These are phyloP conservation scores for Kuraishia capsulata DNA, from an alignment of 805 yeast species.

Conservation along the genomic window DNA sequence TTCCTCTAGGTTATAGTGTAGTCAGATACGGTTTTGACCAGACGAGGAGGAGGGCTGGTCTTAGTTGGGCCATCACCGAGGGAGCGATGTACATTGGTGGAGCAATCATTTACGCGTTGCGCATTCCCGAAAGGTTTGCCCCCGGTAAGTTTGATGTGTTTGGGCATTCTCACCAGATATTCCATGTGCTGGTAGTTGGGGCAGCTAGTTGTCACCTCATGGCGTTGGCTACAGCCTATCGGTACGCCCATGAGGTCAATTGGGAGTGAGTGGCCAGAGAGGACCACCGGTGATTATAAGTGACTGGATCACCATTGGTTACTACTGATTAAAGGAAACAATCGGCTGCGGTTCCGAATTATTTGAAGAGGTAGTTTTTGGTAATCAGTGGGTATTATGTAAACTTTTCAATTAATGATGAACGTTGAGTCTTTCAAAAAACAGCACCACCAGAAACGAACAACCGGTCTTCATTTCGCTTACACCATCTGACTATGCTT, in stretches of 20 bases:
- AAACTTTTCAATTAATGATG: background rate
- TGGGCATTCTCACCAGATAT: slow-evolving; percentile 83
- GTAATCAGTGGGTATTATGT: background rate
- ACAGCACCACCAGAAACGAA: slow-evolving; percentile 71
- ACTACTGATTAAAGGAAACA: too few relatives aligned
- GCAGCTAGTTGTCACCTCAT: slow-evolving; percentile 70
- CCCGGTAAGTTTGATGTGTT: slow-evolving; percentile 61
- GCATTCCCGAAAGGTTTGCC: slow-evolving; percentile 64
- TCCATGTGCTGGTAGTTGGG: slow-evolving; percentile 67
- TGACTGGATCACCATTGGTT: too few relatives aligned
- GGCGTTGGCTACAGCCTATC: slow-evolving; percentile 52
- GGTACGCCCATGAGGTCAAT: slow-evolving; percentile 28
- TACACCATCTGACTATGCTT: slow-evolving; percentile 67
- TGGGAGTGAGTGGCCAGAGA: too few relatives aligned
- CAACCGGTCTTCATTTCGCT: slow-evolving; percentile 56
- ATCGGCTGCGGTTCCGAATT: too few relatives aligned
- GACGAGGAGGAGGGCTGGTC: slow-evolving; percentile 41
- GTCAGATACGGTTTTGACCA: slow-evolving; percentile 36
- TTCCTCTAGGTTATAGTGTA: slow-evolving; percentile 58
- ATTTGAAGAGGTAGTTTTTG: too few relatives aligned
- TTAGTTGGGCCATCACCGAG: slow-evolving; percentile 58
- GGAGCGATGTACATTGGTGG: slow-evolving; percentile 73
- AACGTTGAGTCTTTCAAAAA: slow-evolving; percentile 23
- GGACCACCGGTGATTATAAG: too few relatives aligned
- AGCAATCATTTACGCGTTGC: slow-evolving; percentile 66